Evolutionary conservation across 257 asterid species (phyloP).

Genomic region (Leptodermis oblonga): DNA sequence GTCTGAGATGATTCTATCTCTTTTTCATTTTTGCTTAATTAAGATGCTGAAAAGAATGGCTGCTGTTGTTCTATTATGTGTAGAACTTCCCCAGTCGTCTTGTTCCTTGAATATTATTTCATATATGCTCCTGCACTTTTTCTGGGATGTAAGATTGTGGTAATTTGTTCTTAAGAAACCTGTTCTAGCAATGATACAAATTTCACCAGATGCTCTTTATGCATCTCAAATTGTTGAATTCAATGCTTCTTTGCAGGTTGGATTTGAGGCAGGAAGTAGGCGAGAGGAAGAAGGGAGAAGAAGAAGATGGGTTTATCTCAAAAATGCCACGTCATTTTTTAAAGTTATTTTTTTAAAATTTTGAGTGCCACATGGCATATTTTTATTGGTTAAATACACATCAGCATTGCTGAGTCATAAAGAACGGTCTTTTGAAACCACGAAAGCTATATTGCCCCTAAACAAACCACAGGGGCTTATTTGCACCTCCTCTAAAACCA

Average conservation of each 20-base stretch:
- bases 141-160: neutral
- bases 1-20: neutral
- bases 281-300: too few species aligned
- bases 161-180: neutral
- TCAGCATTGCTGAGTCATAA: too few species aligned
- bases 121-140: neutral
- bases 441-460: too few species aligned
- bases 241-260: neutral
- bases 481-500: too few species aligned
- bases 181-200: neutral
- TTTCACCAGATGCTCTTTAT: neutral
- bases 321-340: too few species aligned
- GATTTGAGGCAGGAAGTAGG: too few species aligned
- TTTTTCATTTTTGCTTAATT: neutral
- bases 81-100: neutral
- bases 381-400: too few species aligned
- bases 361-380: too few species aligned
- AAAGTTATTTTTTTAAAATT: too few species aligned
- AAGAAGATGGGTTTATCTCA: too few species aligned
- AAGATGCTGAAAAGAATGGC: neutral
- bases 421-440: too few species aligned
- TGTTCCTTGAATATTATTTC: neutral
- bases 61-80: neutral
- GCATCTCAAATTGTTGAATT: neutral
- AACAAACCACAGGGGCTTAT: too few species aligned